phyloP scores from a whole-genome alignment of 2,329 filamentous ascomycete species.

The Colletotrichum liriopes region DNA sequence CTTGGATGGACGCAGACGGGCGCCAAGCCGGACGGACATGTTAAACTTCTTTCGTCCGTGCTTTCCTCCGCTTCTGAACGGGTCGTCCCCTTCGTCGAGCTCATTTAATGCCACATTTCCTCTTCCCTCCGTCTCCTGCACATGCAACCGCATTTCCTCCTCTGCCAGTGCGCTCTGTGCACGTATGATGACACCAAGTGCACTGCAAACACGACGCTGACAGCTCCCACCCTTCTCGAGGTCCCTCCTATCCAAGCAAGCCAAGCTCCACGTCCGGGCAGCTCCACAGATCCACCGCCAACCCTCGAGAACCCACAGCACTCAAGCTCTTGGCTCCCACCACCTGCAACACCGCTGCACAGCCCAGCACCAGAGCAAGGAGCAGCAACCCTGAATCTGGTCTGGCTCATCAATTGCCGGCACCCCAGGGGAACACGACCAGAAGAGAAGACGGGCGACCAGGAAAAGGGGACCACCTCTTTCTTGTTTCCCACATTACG shows the following conservation, averaged over 20 bases:
- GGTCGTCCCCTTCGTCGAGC: not conserved
- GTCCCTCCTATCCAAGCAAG: not conserved
- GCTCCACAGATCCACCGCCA: slow-evolving; percentile 34
- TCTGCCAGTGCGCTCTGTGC: too few relatives aligned
- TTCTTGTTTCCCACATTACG: slow-evolving; percentile 8
- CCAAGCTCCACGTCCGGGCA: slow-evolving; percentile 17
- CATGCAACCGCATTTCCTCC: not conserved
- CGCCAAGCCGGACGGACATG: slow-evolving; percentile 30
- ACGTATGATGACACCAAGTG: not conserved
- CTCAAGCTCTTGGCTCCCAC: slow-evolving; percentile 4
- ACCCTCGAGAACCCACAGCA: slow-evolving; percentile 12
- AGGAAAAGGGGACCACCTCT: slow-evolving; percentile 18
- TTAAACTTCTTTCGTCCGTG: slow-evolving; percentile 2
- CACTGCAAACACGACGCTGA: not conserved
- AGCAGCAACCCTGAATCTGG: slow-evolving; percentile 28
- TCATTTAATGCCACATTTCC: not conserved
- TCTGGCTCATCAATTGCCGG: slow-evolving; percentile 27
- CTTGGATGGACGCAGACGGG: slow-evolving; percentile 21
- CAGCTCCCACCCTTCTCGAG: not conserved
- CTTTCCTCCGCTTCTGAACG: slow-evolving; percentile 8
- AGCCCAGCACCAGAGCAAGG: slow-evolving; percentile 23
- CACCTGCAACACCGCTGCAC: slow-evolving; percentile 30
- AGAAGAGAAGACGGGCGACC: not conserved
- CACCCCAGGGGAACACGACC: slow-evolving; percentile 4
- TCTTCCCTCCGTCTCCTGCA: not conserved